Evolutionary conservation across 2,329 filamentous ascomycete genomes (phyloP).

Genomic region (Lasiodiplodia sp.): DNA sequence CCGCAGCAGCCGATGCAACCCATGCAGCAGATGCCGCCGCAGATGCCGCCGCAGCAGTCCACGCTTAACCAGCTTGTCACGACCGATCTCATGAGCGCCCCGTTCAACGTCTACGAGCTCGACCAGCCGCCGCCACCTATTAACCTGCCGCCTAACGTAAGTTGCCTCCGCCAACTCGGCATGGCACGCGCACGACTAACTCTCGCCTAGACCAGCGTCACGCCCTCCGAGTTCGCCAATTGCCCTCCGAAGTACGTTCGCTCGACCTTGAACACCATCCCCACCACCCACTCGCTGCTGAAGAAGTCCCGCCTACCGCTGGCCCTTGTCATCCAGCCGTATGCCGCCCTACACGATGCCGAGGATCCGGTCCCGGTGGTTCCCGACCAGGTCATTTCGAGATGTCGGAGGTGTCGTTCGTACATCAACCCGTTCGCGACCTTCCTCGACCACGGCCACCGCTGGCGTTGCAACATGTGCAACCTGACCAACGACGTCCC

Average conservation of each 20-base stretch:
- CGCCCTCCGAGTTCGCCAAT: constrained; percentile 88
- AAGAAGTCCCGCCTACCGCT: constrained; percentile 98
- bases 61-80: constrained; percentile 88
- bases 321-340: constrained; percentile 94
- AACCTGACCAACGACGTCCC: constrained; percentile 98
- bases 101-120: constrained; percentile 91
- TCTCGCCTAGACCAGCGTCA: constrained; percentile 76
- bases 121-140: constrained; percentile 91
- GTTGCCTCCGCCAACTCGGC: not conserved
- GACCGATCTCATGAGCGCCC: constrained; percentile 88
- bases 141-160: constrained; percentile 87
- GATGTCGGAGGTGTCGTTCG: constrained; percentile 92
- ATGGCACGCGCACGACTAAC: constrained; percentile 48
- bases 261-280: constrained; percentile 92
- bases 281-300: constrained; percentile 87
- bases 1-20: constrained; percentile 53
- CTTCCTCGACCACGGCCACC: constrained; percentile 94
- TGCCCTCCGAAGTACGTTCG: constrained; percentile 93
- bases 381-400: constrained; percentile 95
- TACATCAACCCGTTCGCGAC: constrained; percentile 98
- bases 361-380: constrained; percentile 92
- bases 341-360: constrained; percentile 88
- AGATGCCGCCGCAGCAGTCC: constrained; percentile 29
- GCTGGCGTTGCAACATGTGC: constrained; percentile 99
- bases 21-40: constrained; percentile 51